Percentiles rank a stretch among this genome's conserved stretches.
These are phyloP conservation scores for Platanthera zijinensis DNA, from an alignment of 106 monocot species.

Conservation along the genomic window DNA sequence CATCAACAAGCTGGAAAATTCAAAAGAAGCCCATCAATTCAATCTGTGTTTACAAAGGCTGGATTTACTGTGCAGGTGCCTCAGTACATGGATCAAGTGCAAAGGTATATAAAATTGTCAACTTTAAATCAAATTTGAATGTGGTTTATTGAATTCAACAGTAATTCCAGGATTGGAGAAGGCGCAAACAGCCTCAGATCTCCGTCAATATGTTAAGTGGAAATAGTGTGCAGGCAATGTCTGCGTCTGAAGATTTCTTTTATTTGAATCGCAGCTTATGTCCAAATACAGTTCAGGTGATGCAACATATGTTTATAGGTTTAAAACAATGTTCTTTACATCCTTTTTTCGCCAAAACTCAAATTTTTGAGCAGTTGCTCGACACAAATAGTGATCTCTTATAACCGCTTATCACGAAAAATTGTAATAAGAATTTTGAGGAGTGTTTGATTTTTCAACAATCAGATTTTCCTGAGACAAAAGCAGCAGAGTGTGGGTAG, in stretches of 20 bases:
- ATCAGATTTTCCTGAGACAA: conserved; percentile 82
- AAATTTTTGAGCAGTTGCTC: no score
- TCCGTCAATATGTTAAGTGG: conserved; percentile 38
- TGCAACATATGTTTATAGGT: no score
- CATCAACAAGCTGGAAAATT: conserved; percentile 53
- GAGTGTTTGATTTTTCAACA: neutral
- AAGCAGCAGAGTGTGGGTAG: conserved; percentile 86
- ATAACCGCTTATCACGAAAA: no score
- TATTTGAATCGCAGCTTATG: conserved; percentile 67
- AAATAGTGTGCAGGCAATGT: conserved; percentile 59
- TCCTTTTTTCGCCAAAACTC: neutral
- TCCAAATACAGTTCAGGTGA: conserved; percentile 79
- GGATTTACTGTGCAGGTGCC: conserved; percentile 63
- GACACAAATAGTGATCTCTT: no score
- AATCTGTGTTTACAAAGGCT: conserved; percentile 50
- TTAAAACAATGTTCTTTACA: neutral
- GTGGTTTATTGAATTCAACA: conserved; percentile 15
- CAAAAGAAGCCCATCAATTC: conserved; percentile 55
- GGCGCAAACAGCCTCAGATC: conserved; percentile 32
- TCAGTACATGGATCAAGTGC: conserved; percentile 57
- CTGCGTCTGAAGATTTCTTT: conserved; percentile 79
- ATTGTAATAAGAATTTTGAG: neutral
- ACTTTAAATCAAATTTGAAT: neutral
- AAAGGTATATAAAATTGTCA: conserved; percentile 40
- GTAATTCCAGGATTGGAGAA: conserved; percentile 66